Conservation (phyloP, 257 asterid species). For the Rubia yunnanensis region DNA sequence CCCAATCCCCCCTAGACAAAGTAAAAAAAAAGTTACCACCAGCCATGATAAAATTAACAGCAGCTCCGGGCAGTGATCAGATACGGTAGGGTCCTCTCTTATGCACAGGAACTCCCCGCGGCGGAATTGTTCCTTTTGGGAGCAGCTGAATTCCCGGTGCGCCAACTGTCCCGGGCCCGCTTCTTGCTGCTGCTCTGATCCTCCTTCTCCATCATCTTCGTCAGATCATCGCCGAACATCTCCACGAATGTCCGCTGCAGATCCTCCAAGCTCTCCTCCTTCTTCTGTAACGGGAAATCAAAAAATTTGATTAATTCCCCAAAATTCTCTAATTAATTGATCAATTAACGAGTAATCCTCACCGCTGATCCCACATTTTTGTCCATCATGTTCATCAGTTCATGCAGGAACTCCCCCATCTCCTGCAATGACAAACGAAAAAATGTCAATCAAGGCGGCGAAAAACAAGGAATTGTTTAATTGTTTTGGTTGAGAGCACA, state of each 20-base stretch:
- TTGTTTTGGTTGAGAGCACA: conserved; percentile 16
- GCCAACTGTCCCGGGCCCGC: conserved; percentile 37
- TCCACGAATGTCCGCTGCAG: conserved; percentile 75
- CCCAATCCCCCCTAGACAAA: neutral
- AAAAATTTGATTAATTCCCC: neutral
- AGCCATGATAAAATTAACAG: neutral
- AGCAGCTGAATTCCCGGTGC: conserved; percentile 28
- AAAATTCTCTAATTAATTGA: neutral
- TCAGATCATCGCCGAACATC: conserved; percentile 76
- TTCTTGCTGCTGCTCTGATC: conserved; percentile 45
- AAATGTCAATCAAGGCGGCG: neutral
- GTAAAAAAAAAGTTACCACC: neutral
- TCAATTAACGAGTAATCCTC: neutral
- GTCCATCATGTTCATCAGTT: conserved; percentile 74
- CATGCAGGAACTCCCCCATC: conserved; percentile 84
- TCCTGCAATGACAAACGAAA: conserved; percentile 34
- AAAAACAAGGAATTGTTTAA: neutral
- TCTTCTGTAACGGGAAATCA: neutral
- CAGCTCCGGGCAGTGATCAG: neutral
- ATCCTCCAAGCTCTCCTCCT: conserved; percentile 90
- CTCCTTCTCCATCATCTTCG: conserved; percentile 29
- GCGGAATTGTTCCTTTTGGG: conserved; percentile 19
- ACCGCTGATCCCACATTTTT: conserved; percentile 55
- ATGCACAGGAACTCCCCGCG: conserved; percentile 12
- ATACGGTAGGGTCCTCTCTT: neutral